Conservation (phyloP, 106 monocot species). For the Dendrobium officinale region DNA sequence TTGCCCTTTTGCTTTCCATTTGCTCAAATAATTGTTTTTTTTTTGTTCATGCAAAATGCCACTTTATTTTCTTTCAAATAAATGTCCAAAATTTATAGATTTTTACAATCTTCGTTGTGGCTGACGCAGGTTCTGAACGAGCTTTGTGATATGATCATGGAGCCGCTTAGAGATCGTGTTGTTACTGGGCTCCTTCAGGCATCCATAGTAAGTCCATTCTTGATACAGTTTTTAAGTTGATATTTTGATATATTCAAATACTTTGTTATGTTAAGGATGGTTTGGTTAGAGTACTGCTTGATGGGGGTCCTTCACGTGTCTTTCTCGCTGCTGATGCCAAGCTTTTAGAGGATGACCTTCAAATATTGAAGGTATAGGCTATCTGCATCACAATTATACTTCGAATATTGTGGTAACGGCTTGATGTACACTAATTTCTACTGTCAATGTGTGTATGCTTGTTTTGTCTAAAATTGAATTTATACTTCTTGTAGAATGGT, state of each 20-base stretch:
- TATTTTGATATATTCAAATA: background rate
- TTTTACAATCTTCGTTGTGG: background rate
- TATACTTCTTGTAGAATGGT: no score
- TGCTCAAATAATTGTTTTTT: background rate
- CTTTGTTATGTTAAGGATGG: slow-evolving; percentile 50
- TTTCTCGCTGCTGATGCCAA: slow-evolving; percentile 78
- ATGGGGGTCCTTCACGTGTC: slow-evolving; percentile 78
- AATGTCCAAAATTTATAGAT: background rate
- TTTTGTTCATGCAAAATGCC: background rate
- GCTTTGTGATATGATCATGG: slow-evolving; percentile 88
- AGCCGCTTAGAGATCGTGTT: slow-evolving; percentile 80
- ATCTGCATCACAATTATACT: background rate
- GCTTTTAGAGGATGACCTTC: slow-evolving; percentile 83
- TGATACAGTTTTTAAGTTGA: background rate
- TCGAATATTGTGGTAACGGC: slow-evolving; percentile 1
- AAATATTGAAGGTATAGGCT: slow-evolving; percentile 60
- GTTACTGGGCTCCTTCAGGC: slow-evolving; percentile 98
- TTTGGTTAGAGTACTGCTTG: slow-evolving; percentile 69
- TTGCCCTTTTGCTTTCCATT: background rate
- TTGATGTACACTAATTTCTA: background rate
- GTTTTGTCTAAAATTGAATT: background rate
- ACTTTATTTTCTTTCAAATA: background rate
- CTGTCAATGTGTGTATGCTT: background rate
- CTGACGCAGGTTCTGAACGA: slow-evolving; percentile 68
- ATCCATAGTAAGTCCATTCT: slow-evolving; percentile 49